Evolutionary conservation across 1,284 basidiomycete species (phyloP).

Genomic region (Omphalotus olearius): DNA sequence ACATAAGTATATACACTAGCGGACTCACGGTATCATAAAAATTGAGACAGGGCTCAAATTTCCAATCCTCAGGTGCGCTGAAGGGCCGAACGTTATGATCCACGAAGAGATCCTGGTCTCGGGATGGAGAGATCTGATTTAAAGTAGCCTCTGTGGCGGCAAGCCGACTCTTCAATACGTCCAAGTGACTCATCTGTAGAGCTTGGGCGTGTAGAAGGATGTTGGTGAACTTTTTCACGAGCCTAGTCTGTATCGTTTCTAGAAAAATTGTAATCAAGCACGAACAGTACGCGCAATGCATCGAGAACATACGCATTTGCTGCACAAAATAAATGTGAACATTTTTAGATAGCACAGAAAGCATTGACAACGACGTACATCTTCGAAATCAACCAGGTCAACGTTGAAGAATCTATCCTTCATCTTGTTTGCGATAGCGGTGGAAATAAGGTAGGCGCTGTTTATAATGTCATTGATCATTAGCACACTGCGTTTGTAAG

Average conservation of each 20-base stretch:
- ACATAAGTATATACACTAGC: neutral
- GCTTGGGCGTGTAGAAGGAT: constrained; percentile 55
- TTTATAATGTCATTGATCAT: neutral
- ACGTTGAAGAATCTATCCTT: constrained; percentile 68
- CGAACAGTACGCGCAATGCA: neutral
- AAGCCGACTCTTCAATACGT: constrained; percentile 47
- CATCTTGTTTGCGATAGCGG: constrained; percentile 58
- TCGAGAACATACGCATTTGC: constrained; percentile 59
- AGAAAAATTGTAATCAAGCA: constrained; percentile 6
- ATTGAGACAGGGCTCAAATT: constrained; percentile 69
- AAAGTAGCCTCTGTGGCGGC: constrained; percentile 42
- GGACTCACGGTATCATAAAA: constrained; percentile 69
- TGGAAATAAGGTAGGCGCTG: constrained; percentile 71
- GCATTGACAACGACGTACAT: constrained; percentile 45
- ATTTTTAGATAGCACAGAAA: constrained; percentile 1
- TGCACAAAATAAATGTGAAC: constrained; percentile 25
- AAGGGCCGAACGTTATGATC: constrained; percentile 68
- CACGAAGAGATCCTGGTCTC: constrained; percentile 70
- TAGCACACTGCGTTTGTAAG: neutral
- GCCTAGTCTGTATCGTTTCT: constrained; percentile 64
- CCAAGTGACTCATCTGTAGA: constrained; percentile 55
- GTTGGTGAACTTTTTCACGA: constrained; percentile 49
- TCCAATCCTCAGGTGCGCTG: constrained; percentile 57
- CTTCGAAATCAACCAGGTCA: constrained; percentile 64
- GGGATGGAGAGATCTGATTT: constrained; percentile 43